A percentile compares a stretch with the other conserved stretches of the same genome.
Evolutionary conservation across 441 rosid species (phyloP).

Genomic region (Arabidopsis lyrata): DNA sequence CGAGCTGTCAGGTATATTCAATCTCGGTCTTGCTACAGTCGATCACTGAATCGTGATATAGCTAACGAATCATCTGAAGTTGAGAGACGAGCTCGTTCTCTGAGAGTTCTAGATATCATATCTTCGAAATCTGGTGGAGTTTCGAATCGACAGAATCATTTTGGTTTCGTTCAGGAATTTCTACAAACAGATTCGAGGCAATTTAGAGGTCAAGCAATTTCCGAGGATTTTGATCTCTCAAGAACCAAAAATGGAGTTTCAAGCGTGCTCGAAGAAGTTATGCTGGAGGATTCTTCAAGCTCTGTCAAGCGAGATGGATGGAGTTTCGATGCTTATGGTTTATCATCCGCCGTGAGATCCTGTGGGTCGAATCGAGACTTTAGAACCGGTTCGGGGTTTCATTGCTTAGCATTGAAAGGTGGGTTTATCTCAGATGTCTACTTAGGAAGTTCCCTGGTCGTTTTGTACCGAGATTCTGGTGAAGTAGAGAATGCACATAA

Average conservation of each 20-base stretch:
- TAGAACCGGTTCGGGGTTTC: slow-evolving; percentile 62
- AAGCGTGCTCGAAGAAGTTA: slow-evolving; percentile 46
- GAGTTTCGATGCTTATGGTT: slow-evolving; percentile 48
- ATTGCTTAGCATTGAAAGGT: slow-evolving; percentile 57
- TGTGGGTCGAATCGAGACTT: slow-evolving; percentile 58
- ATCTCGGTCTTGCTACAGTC: slow-evolving; percentile 28
- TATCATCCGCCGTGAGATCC: slow-evolving; percentile 65
- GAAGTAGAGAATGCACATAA: slow-evolving; percentile 51
- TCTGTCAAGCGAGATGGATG: slow-evolving; percentile 28
- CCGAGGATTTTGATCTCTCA: slow-evolving; percentile 27
- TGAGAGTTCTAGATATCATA: slow-evolving; percentile 58
- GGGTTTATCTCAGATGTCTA: slow-evolving; percentile 66
- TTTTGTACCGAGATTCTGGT: slow-evolving; percentile 61
- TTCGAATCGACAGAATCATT: slow-evolving; percentile 48
- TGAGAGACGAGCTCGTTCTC: slow-evolving; percentile 55
- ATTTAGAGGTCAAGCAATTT: slow-evolving; percentile 22
- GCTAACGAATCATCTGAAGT: slow-evolving; percentile 27
- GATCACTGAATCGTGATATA: slow-evolving; percentile 49
- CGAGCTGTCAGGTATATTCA: slow-evolving; percentile 27
- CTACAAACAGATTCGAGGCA: slow-evolving; percentile 49
- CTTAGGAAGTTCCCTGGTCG: slow-evolving; percentile 69
- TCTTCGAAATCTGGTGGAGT: slow-evolving; percentile 42
- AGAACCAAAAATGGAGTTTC: slow-evolving; percentile 32
- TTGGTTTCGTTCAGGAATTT: slow-evolving; percentile 66
- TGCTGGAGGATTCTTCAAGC: slow-evolving; percentile 44